Percentiles rank a stretch among this genome's conserved stretches.
These are phyloP conservation scores for Oenanthe javanica DNA, from an alignment of 140 eudicot genomes.

Conservation along the genomic window DNA sequence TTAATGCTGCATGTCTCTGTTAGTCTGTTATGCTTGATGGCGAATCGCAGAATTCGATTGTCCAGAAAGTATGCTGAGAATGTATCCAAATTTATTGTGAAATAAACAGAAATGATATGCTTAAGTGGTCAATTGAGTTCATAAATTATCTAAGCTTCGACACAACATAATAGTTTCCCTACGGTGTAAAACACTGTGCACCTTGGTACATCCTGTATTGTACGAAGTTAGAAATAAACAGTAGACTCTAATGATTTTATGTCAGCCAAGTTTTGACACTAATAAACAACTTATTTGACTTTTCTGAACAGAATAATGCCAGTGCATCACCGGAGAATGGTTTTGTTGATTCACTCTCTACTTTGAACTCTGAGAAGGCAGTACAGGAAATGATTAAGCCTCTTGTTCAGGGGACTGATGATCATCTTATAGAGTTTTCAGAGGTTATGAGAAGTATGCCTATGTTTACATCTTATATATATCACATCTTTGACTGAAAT, in stretches of 20 bases:
- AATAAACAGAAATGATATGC: neutral
- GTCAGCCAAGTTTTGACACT: neutral
- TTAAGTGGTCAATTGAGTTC: neutral
- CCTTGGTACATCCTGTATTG: neutral
- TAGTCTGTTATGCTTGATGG: neutral
- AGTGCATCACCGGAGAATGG: constrained; percentile 38
- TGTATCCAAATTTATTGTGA: neutral
- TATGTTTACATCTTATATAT: neutral
- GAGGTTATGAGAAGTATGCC: constrained; percentile 59
- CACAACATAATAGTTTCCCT: neutral
- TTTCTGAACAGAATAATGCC: constrained; percentile 29
- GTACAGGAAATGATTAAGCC: constrained; percentile 45
- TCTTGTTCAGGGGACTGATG: constrained; percentile 45
- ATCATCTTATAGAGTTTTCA: constrained; percentile 59
- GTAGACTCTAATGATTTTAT: neutral
- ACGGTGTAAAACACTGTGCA: neutral
- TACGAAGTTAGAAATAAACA: neutral
- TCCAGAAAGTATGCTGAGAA: neutral
- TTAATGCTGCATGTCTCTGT: neutral
- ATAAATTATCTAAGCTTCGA: neutral
- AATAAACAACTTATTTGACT: neutral
- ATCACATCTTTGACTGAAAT: neutral
- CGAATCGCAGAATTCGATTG: neutral
- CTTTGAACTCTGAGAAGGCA: constrained; percentile 37
- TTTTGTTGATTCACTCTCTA: constrained; percentile 23